Base-by-base conservation (phyloP, 306 rosid species). In the Prunus salicina region DNA sequence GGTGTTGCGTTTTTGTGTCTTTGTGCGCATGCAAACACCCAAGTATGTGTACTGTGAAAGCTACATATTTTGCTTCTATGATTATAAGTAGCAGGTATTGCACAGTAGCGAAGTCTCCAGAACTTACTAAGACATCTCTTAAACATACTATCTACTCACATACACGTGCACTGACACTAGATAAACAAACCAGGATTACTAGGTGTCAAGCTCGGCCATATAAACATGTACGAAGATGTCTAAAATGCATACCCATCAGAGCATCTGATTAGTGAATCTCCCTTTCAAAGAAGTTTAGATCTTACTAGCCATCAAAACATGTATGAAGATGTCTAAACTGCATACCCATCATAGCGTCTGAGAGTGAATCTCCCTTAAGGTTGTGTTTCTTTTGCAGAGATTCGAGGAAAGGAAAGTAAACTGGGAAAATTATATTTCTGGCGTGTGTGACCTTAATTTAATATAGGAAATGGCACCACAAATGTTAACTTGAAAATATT, bases 391-490 rank as follows among this genome's bases (percentile, higher is more conserved):
- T 68, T 68, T 24, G 43, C 43, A 6, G 8, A 38, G 13, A 49
- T 49, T 45, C 11, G 3, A 49, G 38, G 25, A 49, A 47, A 49
- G 13, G 20, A 69, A 27, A 50, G 43, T 38, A 38, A 38, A 15
- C 34, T 50, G 45, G 41, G 45, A 22, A 69, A 25, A 25, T 11
- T 50, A 28, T 15, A 47, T 50, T 47, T 16, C 10, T 68, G 43
- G 19, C 2, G 1, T 30, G 24, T 51, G 47, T n/a, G 13, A 70
- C 47, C 74, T 28, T 28, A 51, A n/a, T 30, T 69, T 41, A 32
- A 20, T 14, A 28, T 72, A 72, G 67, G 67, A 55, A 32, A 53
- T 71, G 51, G 19, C 66, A 72, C 28, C 51, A 22, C 46, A 49
- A 60, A 50, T 25, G 2, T 27, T 15, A 50, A 69, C 73, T 24